phyloP scores from a whole-genome alignment of 768 basidiomycete species.

The Amanita inopinata region DNA sequence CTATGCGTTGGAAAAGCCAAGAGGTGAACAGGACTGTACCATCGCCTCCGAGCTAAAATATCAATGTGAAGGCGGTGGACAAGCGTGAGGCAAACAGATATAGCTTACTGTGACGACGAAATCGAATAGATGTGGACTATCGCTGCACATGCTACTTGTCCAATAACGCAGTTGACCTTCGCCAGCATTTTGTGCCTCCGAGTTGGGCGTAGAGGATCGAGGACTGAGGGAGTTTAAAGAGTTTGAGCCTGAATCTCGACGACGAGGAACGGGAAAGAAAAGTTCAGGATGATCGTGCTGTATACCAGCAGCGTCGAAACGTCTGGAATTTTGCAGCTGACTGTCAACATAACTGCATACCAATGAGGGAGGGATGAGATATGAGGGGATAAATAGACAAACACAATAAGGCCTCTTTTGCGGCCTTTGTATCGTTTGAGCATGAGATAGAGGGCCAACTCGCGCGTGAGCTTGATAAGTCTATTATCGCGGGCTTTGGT shows the following conservation, averaged over 20 bases:
- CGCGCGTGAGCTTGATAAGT: constrained; percentile 88
- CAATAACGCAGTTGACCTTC: constrained; percentile 95
- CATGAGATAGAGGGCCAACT: constrained; percentile 95
- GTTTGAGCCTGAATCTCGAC: constrained; percentile 55
- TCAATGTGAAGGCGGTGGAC: constrained; percentile 10
- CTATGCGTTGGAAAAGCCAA: constrained; percentile 97
- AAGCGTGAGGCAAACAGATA: background rate
- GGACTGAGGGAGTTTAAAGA: constrained; percentile 44
- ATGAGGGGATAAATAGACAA: constrained; percentile 14
- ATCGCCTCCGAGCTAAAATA: constrained; percentile 82
- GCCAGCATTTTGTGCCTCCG: constrained; percentile 16
- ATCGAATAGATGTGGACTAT: constrained; percentile 88
- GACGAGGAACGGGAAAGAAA: constrained; percentile 69
- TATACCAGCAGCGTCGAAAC: constrained; percentile 92
- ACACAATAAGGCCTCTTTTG: constrained; percentile 82
- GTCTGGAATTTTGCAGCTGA: constrained; percentile 78
- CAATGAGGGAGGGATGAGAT: constrained; percentile 11
- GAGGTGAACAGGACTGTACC: constrained; percentile 98
- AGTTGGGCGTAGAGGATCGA: constrained; percentile 34
- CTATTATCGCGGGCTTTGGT: constrained; percentile 98
- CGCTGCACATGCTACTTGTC: constrained; percentile 94
- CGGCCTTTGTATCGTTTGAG: constrained; percentile 58
- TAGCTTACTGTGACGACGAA: constrained; percentile 88
- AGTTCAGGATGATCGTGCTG: constrained; percentile 79
- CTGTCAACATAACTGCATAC: constrained; percentile 79